These are phyloP conservation scores for Falciphora oryzae DNA, from an alignment of 2,329 filamentous ascomycete genomes.

Conservation along the genomic window DNA sequence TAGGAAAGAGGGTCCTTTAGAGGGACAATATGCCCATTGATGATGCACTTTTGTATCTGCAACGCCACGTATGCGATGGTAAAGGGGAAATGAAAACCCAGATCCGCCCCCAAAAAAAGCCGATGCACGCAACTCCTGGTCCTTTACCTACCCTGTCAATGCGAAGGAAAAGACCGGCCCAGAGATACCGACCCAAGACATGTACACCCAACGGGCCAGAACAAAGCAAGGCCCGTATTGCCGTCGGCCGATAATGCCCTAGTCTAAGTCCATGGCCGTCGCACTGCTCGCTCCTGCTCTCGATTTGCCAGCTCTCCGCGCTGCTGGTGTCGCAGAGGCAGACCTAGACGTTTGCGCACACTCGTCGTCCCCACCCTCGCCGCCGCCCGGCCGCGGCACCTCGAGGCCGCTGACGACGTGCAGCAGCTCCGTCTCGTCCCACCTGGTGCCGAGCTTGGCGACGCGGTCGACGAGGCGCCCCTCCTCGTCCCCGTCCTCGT, in stretches of 20 bases:
- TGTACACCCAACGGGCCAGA: background rate
- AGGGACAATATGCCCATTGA: background rate
- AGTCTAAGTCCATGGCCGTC: slow-evolving; percentile 5
- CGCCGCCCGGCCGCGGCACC: slow-evolving; percentile 7
- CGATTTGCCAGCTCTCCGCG: background rate
- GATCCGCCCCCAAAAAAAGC: background rate
- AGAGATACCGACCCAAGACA: background rate
- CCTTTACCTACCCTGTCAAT: background rate
- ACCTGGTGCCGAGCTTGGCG: slow-evolving; percentile 32
- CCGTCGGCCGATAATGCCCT: background rate
- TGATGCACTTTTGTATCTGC: background rate
- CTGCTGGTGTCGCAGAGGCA: background rate
- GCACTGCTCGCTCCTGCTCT: slow-evolving; percentile 23
- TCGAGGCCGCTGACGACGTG: slow-evolving; percentile 39
- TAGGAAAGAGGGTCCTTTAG: background rate
- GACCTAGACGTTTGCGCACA: background rate
- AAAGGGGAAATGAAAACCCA: background rate
- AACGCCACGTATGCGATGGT: background rate
- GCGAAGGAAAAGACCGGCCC: background rate
- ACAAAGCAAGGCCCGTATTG: background rate
- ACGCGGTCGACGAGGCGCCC: slow-evolving; percentile 31
- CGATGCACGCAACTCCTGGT: background rate
- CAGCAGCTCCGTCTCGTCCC: slow-evolving; percentile 39
- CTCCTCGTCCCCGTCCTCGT: slow-evolving; percentile 14
- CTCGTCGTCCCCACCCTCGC: background rate